phyloP scores from a whole-genome alignment of 768 basidiomycete genomes.

The Leccinum obscurum region DNA sequence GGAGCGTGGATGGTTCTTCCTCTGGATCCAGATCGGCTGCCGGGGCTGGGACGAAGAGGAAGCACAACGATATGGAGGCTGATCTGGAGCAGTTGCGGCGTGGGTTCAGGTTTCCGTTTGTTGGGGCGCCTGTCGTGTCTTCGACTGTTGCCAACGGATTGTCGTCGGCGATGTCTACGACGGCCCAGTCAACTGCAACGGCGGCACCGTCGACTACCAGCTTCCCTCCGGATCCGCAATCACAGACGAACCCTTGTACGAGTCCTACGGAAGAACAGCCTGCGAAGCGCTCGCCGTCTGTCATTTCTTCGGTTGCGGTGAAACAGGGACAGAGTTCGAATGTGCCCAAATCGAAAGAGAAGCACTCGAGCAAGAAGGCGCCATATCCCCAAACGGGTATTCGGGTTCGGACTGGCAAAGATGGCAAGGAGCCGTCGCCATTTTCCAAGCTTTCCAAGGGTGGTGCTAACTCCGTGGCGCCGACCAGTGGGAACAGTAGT shows the following conservation, averaged over 20 bases:
- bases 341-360: slow-evolving; percentile 37
- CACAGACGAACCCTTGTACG: background rate
- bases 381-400: slow-evolving; percentile 47
- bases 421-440: slow-evolving; percentile 34
- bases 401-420: slow-evolving; percentile 44
- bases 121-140: slow-evolving; percentile 32
- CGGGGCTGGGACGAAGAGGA: slow-evolving; percentile 37
- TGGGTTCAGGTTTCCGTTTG: slow-evolving; percentile 46
- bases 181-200: background rate
- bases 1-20: slow-evolving; percentile 11
- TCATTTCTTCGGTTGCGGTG: slow-evolving; percentile 1
- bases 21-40: slow-evolving; percentile 22
- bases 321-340: slow-evolving; percentile 17
- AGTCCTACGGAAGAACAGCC: slow-evolving; percentile 15
- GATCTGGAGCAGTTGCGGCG: slow-evolving; percentile 31
- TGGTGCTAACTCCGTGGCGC: slow-evolving; percentile 8
- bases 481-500: slow-evolving; percentile 12
- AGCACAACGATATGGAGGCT: slow-evolving; percentile 41
- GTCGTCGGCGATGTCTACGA: background rate
- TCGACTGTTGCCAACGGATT: slow-evolving; percentile 1
- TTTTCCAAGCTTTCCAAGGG: slow-evolving; percentile 15
- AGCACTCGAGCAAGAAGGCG: slow-evolving; percentile 40
- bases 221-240: slow-evolving; percentile 5
- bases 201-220: background rate
- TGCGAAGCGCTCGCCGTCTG: slow-evolving; percentile 15